phyloP scores from a whole-genome alignment of 495 filamentous ascomycete species.

The Hypoxylon intermedium region DNA sequence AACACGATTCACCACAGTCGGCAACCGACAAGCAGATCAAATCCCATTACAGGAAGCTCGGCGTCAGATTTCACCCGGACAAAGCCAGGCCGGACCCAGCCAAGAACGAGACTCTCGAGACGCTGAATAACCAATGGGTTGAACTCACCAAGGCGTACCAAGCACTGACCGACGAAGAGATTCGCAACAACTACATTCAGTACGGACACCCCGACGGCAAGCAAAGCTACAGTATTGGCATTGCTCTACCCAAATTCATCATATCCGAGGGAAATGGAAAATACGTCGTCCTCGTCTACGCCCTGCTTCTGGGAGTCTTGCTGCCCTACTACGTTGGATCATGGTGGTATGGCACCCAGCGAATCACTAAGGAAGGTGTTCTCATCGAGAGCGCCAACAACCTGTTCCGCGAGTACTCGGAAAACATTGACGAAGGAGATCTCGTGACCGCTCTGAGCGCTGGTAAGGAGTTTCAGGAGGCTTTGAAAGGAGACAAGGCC shows the following conservation, averaged over 20 bases:
- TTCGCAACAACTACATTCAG: conserved; percentile 94
- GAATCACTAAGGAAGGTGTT: conserved; percentile 88
- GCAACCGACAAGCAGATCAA: conserved; percentile 90
- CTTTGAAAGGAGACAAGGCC: conserved; percentile 72
- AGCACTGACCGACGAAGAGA: conserved; percentile 92
- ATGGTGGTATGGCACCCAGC: conserved; percentile 98
- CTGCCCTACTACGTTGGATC: conserved; percentile 92
- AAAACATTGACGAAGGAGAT: conserved; percentile 78
- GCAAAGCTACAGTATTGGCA: conserved; percentile 97
- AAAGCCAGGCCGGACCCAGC: conserved; percentile 81
- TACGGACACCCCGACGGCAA: conserved; percentile 97
- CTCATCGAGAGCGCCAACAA: conserved; percentile 90
- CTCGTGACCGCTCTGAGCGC: conserved; percentile 80
- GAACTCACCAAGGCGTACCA: conserved; percentile 98
- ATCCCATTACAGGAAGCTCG: conserved; percentile 82
- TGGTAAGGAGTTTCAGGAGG: conserved; percentile 76
- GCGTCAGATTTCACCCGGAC: conserved; percentile 89
- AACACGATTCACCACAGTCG: conserved; percentile 58
- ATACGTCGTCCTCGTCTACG: conserved; percentile 91
- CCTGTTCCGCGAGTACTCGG: conserved; percentile 90
- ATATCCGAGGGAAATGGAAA: conserved; percentile 93
- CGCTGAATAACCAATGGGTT: conserved; percentile 85
- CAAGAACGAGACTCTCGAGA: conserved; percentile 88
- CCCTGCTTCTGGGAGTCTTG: conserved; percentile 81
- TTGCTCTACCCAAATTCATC: conserved; percentile 92